These are phyloP conservation scores for Digitaria exilis DNA, from an alignment of 202 grass and related monocot species.

Conservation along the genomic window DNA sequence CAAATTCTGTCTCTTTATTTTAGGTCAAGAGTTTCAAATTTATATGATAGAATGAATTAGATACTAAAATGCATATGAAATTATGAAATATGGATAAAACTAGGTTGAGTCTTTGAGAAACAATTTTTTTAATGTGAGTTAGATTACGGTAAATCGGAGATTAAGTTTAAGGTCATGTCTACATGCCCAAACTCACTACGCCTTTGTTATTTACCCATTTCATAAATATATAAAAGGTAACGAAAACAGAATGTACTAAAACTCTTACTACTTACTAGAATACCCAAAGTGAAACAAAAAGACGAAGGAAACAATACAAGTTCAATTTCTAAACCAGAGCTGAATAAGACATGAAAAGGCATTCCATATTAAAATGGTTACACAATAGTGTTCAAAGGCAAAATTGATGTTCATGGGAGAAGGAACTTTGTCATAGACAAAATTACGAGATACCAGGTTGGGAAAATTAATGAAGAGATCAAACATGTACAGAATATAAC, in stretches of 20 bases:
- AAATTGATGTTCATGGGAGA: neutral
- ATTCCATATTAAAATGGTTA: neutral
- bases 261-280: neutral
- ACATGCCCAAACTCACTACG: neutral
- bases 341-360: neutral
- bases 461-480: constrained; percentile 40
- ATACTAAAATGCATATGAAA: constrained; percentile 16
- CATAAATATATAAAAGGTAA: neutral
- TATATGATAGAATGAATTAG: neutral
- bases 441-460: constrained; percentile 19
- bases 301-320: constrained; percentile 3
- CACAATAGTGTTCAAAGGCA: neutral
- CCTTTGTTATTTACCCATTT: neutral
- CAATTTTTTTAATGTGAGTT: neutral
- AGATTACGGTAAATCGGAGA: neutral
- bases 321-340: constrained; percentile 19
- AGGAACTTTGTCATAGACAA: neutral
- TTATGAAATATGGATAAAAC: neutral
- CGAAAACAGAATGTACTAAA: neutral
- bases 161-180: neutral
- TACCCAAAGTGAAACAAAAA: neutral
- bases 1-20: neutral
- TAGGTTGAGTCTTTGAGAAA: neutral
- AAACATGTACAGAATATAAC: constrained; percentile 26
- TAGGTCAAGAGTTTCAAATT: neutral